A percentile compares a stretch with the other conserved stretches of the same genome.
Evolutionary conservation across 371 early-diverging fungal genomes (phyloP).

Genomic region (Coemansia sp.): DNA sequence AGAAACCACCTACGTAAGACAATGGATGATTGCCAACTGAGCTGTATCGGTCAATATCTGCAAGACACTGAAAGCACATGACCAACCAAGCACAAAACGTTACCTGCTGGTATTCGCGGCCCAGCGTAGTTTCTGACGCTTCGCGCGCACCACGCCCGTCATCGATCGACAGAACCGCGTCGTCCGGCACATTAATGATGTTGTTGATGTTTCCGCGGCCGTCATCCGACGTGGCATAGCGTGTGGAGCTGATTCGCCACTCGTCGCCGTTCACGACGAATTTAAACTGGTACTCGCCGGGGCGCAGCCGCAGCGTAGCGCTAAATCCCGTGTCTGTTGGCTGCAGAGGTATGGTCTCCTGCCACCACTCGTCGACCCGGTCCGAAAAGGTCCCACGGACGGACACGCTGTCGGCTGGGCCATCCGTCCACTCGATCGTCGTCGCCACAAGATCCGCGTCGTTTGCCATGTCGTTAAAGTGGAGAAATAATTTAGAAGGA

Average conservation of each 20-base stretch:
- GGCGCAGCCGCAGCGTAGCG: conserved; percentile 23
- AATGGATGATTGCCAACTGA: not conserved
- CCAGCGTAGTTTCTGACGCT: not conserved
- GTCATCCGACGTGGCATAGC: conserved; percentile 24
- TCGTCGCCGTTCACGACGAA: conserved; percentile 32
- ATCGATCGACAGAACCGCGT: conserved; percentile 6
- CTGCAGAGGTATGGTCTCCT: conserved; percentile 21
- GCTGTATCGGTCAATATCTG: not conserved
- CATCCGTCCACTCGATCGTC: conserved; percentile 30
- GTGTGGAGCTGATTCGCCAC: conserved; percentile 26
- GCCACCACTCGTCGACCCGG: conserved; percentile 31
- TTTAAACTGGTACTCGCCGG: conserved; percentile 44
- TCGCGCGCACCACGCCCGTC: not conserved
- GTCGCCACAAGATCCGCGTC: conserved; percentile 7
- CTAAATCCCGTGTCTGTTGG: conserved; percentile 6
- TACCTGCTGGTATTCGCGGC: not conserved
- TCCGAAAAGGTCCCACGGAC: conserved; percentile 40
- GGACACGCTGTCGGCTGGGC: conserved; percentile 25
- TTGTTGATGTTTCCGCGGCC: conserved; percentile 39
- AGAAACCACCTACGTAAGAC: conserved; percentile 2
- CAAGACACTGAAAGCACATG: not conserved
- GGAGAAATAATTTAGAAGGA: not conserved
- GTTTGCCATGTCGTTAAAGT: not conserved
- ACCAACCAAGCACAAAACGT: not conserved
- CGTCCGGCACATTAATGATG: conserved; percentile 14